These are phyloP conservation scores for Tulasnella sp. DNA, from an alignment of 768 basidiomycete genomes.

Conservation along the genomic window DNA sequence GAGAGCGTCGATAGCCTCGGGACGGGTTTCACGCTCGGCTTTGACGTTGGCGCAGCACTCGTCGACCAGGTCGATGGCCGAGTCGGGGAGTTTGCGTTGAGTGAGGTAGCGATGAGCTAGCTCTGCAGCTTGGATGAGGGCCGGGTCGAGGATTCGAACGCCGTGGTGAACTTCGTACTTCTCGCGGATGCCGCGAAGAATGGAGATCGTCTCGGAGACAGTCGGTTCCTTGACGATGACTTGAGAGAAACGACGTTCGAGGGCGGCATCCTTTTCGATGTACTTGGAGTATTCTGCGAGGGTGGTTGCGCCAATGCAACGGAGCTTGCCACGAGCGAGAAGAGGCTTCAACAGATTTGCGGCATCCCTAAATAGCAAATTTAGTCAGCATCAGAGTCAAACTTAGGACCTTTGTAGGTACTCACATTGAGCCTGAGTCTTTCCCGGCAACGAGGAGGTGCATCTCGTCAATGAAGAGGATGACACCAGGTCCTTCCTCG, in stretches of 20 bases:
- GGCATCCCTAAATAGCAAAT: conserved; percentile 25
- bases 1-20: conserved; percentile 89
- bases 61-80: conserved; percentile 88
- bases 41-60: conserved; percentile 85
- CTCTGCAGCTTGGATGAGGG: conserved; percentile 86
- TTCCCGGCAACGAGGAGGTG: conserved; percentile 92
- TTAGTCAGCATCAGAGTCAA: not conserved
- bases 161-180: conserved; percentile 94
- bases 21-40: conserved; percentile 91
- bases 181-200: conserved; percentile 90
- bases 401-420: not conserved
- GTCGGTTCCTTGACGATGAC: conserved; percentile 90
- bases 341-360: conserved; percentile 91
- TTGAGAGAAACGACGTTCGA: conserved; percentile 91
- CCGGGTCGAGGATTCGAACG: conserved; percentile 84
- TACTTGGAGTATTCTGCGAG: conserved; percentile 90
- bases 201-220: conserved; percentile 88
- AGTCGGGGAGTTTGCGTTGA: conserved; percentile 48
- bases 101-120: conserved; percentile 88
- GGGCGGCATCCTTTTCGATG: conserved; percentile 89
- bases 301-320: conserved; percentile 88
- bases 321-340: conserved; percentile 78
- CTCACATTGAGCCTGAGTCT: conserved; percentile 35
- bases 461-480: conserved; percentile 93
- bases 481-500: conserved; percentile 76